These are phyloP conservation scores for Colletotrichum spinosum DNA, from an alignment of 2,329 filamentous ascomycete genomes.

Conservation along the genomic window DNA sequence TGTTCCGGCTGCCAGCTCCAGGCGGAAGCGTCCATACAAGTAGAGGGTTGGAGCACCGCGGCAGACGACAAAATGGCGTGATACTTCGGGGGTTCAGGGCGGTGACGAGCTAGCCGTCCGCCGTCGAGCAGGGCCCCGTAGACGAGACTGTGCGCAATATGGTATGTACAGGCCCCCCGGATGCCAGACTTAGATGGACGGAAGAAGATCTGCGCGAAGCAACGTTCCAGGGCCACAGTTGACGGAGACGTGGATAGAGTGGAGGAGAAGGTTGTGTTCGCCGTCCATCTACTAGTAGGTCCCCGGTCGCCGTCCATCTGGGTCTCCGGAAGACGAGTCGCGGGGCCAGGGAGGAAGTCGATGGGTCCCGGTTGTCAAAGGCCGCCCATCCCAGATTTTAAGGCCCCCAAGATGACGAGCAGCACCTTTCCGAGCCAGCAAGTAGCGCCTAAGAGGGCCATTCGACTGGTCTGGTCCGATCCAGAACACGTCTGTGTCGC, in stretches of 20 bases:
- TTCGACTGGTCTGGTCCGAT: constrained; percentile 20
- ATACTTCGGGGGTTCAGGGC: constrained; percentile 30
- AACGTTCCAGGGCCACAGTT: constrained; percentile 18
- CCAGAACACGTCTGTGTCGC: neutral
- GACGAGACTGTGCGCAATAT: constrained; percentile 27
- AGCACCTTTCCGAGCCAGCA: constrained; percentile 2
- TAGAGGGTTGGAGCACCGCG: constrained; percentile 6
- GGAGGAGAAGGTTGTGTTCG: constrained; percentile 3
- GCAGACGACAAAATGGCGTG: constrained; percentile 34
- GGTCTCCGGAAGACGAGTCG: constrained; percentile 3
- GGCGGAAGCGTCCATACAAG: no score
- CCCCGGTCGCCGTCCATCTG: neutral
- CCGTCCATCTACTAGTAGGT: constrained; percentile 2
- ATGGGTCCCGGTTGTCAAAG: constrained; percentile 16
- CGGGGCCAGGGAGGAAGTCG: constrained; percentile 11
- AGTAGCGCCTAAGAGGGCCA: neutral
- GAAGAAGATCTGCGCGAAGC: constrained; percentile 29
- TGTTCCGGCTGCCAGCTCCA: no score
- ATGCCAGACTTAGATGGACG: constrained; percentile 30
- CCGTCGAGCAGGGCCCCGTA: constrained; percentile 8
- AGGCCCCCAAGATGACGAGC: constrained; percentile 25
- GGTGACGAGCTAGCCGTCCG: constrained; percentile 27
- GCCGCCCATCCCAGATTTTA: constrained; percentile 1
- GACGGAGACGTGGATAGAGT: constrained; percentile 19
- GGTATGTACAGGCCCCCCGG: constrained; percentile 12